Percentiles rank a stretch among this genome's conserved stretches.
These are phyloP conservation scores for Ceratocystis destructans DNA, from an alignment of 2,329 filamentous ascomycete species.

Conservation along the genomic window DNA sequence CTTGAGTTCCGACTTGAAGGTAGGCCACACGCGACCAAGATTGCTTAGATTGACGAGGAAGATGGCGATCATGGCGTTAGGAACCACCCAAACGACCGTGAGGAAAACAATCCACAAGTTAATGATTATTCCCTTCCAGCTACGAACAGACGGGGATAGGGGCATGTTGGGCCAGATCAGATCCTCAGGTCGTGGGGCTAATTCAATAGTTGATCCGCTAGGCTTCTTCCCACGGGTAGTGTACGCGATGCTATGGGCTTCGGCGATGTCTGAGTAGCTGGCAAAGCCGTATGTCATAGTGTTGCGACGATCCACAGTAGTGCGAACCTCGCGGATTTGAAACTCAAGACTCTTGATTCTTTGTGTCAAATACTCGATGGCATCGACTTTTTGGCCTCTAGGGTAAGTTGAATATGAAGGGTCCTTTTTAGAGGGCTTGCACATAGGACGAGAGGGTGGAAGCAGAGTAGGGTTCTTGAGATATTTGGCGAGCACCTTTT, in stretches of 20 bases:
- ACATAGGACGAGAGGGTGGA: constrained; percentile 61
- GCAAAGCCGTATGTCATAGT: constrained; percentile 89
- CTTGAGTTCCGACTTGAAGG: constrained; percentile 53
- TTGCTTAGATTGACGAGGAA: constrained; percentile 81
- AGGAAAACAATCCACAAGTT: constrained; percentile 70
- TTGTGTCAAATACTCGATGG: constrained; percentile 82
- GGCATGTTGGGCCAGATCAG: constrained; percentile 93
- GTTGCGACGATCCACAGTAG: constrained; percentile 71
- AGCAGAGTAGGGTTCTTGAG: constrained; percentile 73
- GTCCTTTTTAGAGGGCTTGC: constrained; percentile 69
- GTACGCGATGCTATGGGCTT: constrained; percentile 80
- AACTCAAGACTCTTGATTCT: constrained; percentile 71
- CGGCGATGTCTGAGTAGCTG: constrained; percentile 75
- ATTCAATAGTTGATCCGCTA: constrained; percentile 57
- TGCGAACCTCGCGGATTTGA: constrained; percentile 71
- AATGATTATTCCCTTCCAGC: constrained; percentile 63
- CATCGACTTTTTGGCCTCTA: constrained; percentile 66
- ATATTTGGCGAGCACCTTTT: constrained; percentile 75
- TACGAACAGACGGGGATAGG: constrained; percentile 52
- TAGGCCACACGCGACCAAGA: constrained; percentile 64
- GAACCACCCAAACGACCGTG: constrained; percentile 75
- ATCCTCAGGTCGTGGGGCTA: constrained; percentile 79
- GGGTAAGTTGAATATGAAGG: constrained; percentile 50
- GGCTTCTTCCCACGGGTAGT: constrained; percentile 67
- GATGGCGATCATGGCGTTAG: constrained; percentile 87